Evolutionary conservation across 352 stramenopile species (phyloP), one percentile per base, ranked within the genome.

Genomic region (Aphanomyces invadans): DNA sequence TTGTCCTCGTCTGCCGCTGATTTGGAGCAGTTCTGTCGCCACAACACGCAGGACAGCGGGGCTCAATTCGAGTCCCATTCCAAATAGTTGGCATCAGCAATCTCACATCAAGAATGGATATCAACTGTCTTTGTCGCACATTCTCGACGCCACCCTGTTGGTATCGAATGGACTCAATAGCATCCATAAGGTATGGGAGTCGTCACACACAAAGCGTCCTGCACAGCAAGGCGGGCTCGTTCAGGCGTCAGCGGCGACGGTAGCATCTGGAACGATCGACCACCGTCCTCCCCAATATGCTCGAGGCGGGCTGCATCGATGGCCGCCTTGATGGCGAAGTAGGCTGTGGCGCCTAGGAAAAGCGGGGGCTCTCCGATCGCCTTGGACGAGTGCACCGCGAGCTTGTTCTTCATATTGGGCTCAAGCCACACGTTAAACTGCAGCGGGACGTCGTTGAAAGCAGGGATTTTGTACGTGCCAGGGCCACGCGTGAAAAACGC

Each of bases 401-500:
- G 96, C 42, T 86, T 84, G 75, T 99, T 98, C 53, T 95, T 89
- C 26, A 80, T 82, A 73, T 96, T 87, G 21, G 95, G 87, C 71
- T 98, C 81, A 10, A 98, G 80, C 74, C 86, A 95, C 15, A 98
- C 89, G 73, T 96, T 88, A 68, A 99, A 98, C 36, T 95, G 78
- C 54, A 97, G 75, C 0, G 95, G 95, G 17, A 98, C 80, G 70
- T 98, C 95, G 70, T 98, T 98, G 48, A 97, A 96, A 29, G 92
- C 89, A 44, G 95, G 95, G 70, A 98, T 98, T 76, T 99, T 98
- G 84, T 98, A 99, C 0, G 86, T 95, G 9, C 95, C 95, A 0
- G 96, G 95, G 7, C 96, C 96, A 66, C 81, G 82, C 19, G 95
- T 98, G 73, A 98, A 98, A 4, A 98, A 62, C 52, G 85, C 90